Base-by-base conservation (phyloP, 148 eudicot species). In the Drosera capensis region DNA sequence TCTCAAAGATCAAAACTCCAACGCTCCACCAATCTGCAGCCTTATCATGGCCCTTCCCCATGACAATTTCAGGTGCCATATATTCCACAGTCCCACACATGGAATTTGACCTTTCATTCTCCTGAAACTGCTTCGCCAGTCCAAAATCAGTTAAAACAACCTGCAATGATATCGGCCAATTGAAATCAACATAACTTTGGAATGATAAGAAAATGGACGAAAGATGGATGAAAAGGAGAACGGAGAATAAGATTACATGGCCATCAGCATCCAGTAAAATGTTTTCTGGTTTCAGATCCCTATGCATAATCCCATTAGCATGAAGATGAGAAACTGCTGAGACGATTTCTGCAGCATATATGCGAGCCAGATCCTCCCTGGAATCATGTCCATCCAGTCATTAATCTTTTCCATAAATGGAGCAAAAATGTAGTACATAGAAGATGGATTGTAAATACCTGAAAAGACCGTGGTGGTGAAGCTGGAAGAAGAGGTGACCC, bases 11-110 rank as follows among this genome's bases (percentile, higher is more conserved):
- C 35, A 86, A 58, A 48, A 86, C 56, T 45, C 96, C 94, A 48
- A 86, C 78, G 66, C 96, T 86, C 96, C 96, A 86, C 96, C 96
- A 81, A 57, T 86, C 93, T 5, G 94, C 94, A 56, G 85, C 85
- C 65, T 79, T 79, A 51, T 86, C 80, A 53, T 86, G 94, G 29
- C 94, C 94, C 70, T 82, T 86, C 45, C 96, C 94, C 26, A 71
- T 69, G 61, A 86, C 34, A 56, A 82, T 82, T 74, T 82, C 96
- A 29, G 94, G 96, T 20, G 96, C 68, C 96, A 86, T 86, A 55
- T 81, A 86, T 51, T 86, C 96, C 21, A 71, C 73, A 13, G 96
- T 82, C 14, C 96, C 96, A 52, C 82, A 76, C 82, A 86, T 46
- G 14, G 96, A 82, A 52, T 86, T 82, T 17, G 94, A 71, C 58